Conservation (phyloP, 1,284 basidiomycete genomes). For the Caloboletus firmus region DNA sequence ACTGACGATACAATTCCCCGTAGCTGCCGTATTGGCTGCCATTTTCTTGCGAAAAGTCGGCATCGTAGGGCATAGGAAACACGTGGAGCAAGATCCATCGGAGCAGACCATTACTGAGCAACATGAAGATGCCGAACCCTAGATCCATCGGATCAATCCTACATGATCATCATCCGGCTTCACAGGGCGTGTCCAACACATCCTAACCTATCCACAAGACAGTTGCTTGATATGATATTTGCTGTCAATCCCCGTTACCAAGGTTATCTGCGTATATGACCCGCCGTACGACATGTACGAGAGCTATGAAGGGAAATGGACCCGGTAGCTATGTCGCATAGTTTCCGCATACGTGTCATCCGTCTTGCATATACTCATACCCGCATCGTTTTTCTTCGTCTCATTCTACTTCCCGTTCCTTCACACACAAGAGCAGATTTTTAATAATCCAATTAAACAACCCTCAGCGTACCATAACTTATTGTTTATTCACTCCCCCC, state of each 20-base stretch:
- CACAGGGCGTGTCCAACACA: neutral
- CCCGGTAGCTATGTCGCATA: neutral
- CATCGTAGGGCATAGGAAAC: slow-evolving; percentile 45
- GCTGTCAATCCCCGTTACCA: neutral
- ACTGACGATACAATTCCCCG: neutral
- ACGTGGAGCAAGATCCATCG: slow-evolving; percentile 3
- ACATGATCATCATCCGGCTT: neutral
- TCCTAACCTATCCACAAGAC: neutral
- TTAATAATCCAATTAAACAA: neutral
- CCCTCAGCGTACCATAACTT: slow-evolving; percentile 3
- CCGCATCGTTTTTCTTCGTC: neutral
- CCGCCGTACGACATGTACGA: slow-evolving; percentile 7
- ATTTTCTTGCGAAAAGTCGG: slow-evolving; percentile 61
- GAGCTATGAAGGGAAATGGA: slow-evolving; percentile 2
- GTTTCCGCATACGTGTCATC: neutral
- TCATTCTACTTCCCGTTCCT: neutral
- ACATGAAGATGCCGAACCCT: slow-evolving; percentile 3
- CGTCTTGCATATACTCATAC: neutral
- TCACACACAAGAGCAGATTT: neutral
- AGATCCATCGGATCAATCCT: neutral
- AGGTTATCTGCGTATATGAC: neutral
- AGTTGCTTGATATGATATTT: neutral
- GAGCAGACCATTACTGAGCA: slow-evolving; percentile 27
- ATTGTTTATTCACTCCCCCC: neutral
- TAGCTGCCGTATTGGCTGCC: slow-evolving; percentile 51